Evolutionary conservation across 331 rosid species (phyloP).

Genomic region (Dryas integrifolia): DNA sequence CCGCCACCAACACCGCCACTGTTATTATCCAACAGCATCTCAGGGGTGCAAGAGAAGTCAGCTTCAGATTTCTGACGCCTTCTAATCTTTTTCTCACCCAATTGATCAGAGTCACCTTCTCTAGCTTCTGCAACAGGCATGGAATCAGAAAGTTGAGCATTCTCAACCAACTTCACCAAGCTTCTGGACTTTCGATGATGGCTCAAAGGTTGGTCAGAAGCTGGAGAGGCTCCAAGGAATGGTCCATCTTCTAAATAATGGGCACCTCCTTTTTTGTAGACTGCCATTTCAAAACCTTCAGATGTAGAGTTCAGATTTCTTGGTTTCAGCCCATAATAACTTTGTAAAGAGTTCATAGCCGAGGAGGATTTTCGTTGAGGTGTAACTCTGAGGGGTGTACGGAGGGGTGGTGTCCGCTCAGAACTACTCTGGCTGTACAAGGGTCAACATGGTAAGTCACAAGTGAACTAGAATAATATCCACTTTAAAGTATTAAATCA

Average conservation of each 20-base stretch:
- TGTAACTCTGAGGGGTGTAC: constrained; percentile 36
- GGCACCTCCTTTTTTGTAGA: constrained; percentile 29
- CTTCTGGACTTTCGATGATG: constrained; percentile 59
- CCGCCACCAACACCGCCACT: constrained; percentile 28
- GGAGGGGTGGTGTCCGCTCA: constrained; percentile 34
- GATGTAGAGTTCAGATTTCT: constrained; percentile 26
- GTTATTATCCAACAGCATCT: constrained; percentile 55
- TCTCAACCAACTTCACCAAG: constrained; percentile 55
- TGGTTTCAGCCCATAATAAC: constrained; percentile 68
- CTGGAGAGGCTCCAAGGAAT: constrained; percentile 20
- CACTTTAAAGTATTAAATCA: not conserved
- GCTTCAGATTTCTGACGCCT: constrained; percentile 78
- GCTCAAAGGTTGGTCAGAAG: constrained; percentile 26
- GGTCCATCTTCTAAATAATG: constrained; percentile 35
- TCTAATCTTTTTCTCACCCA: constrained; percentile 53
- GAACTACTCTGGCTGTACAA: constrained; percentile 45
- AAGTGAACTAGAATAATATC: not conserved
- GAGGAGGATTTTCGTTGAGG: constrained; percentile 45
- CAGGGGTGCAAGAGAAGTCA: constrained; percentile 56
- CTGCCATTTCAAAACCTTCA: constrained; percentile 41
- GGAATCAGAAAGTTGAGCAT: constrained; percentile 34
- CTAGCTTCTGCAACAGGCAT: constrained; percentile 23
- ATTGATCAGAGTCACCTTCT: constrained; percentile 42
- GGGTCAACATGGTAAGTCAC: constrained; percentile 24
- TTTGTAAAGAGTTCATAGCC: constrained; percentile 79